These are phyloP conservation scores for Phytophthora podocarpi DNA, from an alignment of 352 stramenopile genomes.

Conservation along the genomic window DNA sequence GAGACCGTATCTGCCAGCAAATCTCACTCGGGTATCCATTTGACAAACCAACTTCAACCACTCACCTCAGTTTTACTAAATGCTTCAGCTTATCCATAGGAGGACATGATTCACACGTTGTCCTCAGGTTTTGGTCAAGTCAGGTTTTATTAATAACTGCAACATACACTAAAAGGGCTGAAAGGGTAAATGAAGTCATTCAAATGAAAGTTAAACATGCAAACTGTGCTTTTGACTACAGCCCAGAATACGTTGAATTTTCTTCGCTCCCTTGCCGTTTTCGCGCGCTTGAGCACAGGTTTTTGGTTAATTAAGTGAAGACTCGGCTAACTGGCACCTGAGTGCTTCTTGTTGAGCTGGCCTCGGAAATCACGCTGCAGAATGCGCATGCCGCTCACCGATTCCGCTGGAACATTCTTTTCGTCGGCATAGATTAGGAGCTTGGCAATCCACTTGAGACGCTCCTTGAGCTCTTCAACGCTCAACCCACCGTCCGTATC, in stretches of 20 bases:
- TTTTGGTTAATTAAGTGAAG: too few relatives aligned
- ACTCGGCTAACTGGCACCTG: not conserved
- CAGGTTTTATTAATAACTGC: too few relatives aligned
- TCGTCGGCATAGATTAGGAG: constrained; percentile 34
- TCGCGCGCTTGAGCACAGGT: not conserved
- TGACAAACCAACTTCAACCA: constrained; percentile 33
- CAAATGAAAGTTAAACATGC: too few relatives aligned
- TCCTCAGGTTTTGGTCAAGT: too few relatives aligned
- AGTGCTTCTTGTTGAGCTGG: constrained; percentile 28
- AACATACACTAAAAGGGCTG: too few relatives aligned
- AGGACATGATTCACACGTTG: too few relatives aligned
- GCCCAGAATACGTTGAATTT: too few relatives aligned
- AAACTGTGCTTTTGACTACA: too few relatives aligned
- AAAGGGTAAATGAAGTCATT: too few relatives aligned
- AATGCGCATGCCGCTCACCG: constrained; percentile 32
- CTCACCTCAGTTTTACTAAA: constrained; percentile 20
- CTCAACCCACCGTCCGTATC: constrained; percentile 7
- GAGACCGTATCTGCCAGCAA: constrained; percentile 14
- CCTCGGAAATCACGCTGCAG: constrained; percentile 36
- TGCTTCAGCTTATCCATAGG: too few relatives aligned
- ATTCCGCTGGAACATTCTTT: constrained; percentile 21
- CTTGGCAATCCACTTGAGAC: constrained; percentile 39
- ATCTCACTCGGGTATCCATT: constrained; percentile 14
- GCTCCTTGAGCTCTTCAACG: constrained; percentile 32
- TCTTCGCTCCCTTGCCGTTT: not conserved